Percentiles rank a stretch among this genome's conserved stretches.
Conservation (phyloP, 331 rosid species). For the Prunus yedoensis region DNA sequence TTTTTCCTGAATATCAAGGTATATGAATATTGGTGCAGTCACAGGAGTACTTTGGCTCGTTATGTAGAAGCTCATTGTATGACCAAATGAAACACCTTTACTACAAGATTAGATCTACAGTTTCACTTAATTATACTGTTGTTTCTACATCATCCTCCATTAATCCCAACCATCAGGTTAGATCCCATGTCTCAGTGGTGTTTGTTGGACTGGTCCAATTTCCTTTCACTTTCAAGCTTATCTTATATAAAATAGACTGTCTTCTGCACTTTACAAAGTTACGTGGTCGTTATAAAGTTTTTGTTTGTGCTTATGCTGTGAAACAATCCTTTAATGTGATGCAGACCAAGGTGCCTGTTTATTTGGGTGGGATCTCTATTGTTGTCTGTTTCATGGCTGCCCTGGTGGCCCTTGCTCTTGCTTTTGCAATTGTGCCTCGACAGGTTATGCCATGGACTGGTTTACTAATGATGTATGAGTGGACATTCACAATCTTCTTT, state of each 20-base stretch:
- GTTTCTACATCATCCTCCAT: conserved; percentile 51
- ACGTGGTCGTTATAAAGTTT: neutral
- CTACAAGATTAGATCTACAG: conserved; percentile 69
- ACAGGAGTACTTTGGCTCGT: conserved; percentile 45
- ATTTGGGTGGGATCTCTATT: conserved; percentile 79
- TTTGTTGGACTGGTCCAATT: neutral
- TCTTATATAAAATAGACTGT: neutral
- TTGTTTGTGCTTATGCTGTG: conserved; percentile 26
- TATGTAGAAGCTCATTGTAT: conserved; percentile 61
- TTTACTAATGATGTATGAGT: conserved; percentile 91
- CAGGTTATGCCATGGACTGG: conserved; percentile 99
- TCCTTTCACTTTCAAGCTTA: neutral
- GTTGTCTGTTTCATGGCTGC: conserved; percentile 62
- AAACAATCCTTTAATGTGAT: conserved; percentile 38
- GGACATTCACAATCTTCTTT: conserved; percentile 83
- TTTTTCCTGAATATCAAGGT: conserved; percentile 22
- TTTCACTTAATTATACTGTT: conserved; percentile 56
- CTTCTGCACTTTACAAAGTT: neutral
- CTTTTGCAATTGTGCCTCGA: conserved; percentile 71
- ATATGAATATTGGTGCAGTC: conserved; percentile 48
- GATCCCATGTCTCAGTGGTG: conserved; percentile 23
- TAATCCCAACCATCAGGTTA: conserved; percentile 62
- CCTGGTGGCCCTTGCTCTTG: conserved; percentile 58
- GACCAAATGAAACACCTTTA: conserved; percentile 67
- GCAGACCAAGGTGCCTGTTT: conserved; percentile 72